Conservation (phyloP, 2,329 filamentous ascomycete species). For the Raffaelea ambrosiae region DNA sequence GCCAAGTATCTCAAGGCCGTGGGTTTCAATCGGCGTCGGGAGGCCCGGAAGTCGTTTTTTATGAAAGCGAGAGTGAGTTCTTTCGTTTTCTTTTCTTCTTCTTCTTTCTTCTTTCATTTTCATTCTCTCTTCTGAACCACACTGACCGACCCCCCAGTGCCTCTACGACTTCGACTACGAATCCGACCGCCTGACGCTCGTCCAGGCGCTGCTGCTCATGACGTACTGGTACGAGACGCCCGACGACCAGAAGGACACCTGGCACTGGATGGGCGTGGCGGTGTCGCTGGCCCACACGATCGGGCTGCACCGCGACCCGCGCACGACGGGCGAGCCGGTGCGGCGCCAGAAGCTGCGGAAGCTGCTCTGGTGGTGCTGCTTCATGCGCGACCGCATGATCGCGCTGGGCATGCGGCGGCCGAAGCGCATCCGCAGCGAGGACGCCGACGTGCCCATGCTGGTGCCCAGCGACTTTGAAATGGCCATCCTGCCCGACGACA, state of each 20-base stretch:
- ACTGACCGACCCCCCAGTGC: conserved; percentile 36
- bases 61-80: conserved; percentile 69
- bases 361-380: conserved; percentile 96
- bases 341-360: conserved; percentile 81
- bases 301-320: conserved; percentile 78
- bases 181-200: conserved; percentile 76
- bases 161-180: conserved; percentile 96
- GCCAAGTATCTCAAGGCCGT: conserved; percentile 66
- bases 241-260: conserved; percentile 94
- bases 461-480: conserved; percentile 79
- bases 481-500: conserved; percentile 55
- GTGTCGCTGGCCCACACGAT: conserved; percentile 91
- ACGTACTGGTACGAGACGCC: conserved; percentile 98
- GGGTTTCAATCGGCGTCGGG: conserved; percentile 70
- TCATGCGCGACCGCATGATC: conserved; percentile 88
- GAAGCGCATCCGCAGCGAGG: conserved; percentile 84
- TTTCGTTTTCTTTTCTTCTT: too few relatives aligned
- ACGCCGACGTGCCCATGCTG: conserved; percentile 90
- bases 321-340: conserved; percentile 62
- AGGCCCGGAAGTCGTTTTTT: conserved; percentile 81
- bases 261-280: conserved; percentile 98
- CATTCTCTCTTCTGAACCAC: too few relatives aligned
- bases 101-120: too few relatives aligned
- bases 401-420: conserved; percentile 89
- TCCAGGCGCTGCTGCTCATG: conserved; percentile 84